phyloP scores from a whole-genome alignment of 176 grass and related monocot species.

The Oryza glaberrima region DNA sequence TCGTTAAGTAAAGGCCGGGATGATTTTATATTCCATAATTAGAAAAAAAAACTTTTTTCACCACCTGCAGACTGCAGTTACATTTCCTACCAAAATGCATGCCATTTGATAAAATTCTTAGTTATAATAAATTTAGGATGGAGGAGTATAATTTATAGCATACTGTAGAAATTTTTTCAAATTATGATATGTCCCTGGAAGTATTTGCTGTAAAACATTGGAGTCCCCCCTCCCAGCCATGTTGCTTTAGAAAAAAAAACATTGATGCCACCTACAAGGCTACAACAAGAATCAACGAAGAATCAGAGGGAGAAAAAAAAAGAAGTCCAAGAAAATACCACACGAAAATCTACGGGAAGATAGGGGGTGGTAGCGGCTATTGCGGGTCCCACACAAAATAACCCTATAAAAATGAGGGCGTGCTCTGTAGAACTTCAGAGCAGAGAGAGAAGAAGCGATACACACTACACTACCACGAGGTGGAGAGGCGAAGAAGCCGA shows the following conservation, averaged over 20 bases:
- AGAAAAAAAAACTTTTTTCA: neutral
- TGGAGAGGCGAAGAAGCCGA: neutral
- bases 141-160: no score
- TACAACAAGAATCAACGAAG: neutral
- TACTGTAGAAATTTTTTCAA: neutral
- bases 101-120: no score
- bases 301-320: neutral
- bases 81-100: no score
- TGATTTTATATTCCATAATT: no score
- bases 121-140: no score
- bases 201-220: neutral
- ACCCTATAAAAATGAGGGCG: conserved; percentile 21
- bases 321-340: neutral
- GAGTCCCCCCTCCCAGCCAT: neutral
- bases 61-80: no score
- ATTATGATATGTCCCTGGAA: neutral
- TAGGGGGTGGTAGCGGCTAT: neutral
- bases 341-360: neutral
- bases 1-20: no score
- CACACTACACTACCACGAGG: neutral
- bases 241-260: neutral
- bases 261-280: neutral
- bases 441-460: no score
- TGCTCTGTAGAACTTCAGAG: neutral
- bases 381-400: neutral